phyloP scores from a whole-genome alignment of 2,329 filamentous ascomycete genomes.

The Pseudonectria foliicola region DNA sequence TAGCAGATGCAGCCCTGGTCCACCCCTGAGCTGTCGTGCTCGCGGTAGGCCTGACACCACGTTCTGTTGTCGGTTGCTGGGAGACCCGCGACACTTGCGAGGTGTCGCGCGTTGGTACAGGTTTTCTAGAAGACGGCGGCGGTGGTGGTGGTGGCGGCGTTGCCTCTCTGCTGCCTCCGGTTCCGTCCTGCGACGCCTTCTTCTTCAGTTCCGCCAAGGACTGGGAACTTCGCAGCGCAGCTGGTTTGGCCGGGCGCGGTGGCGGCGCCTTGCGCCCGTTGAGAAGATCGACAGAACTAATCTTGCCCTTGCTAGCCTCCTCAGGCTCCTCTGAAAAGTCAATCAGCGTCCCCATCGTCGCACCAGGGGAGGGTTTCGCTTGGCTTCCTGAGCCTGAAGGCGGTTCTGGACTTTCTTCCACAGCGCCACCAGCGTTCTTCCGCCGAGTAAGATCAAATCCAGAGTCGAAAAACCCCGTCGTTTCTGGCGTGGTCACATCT shows the following conservation, averaged over 20 bases:
- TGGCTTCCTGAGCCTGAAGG: conserved; percentile 11
- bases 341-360: conserved; percentile 51
- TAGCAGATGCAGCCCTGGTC: conserved; percentile 8
- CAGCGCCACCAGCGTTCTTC: conserved; percentile 18
- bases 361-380: conserved; percentile 25
- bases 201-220: conserved; percentile 25
- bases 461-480: conserved; percentile 69
- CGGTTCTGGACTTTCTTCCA: conserved; percentile 25
- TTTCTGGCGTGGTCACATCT: conserved; percentile 79
- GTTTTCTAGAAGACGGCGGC: conserved; percentile 30
- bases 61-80: conserved; percentile 25
- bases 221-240: conserved; percentile 41
- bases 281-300: conserved; percentile 25
- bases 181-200: conserved; percentile 2
- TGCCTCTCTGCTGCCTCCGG: conserved; percentile 1
- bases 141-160: conserved; percentile 16
- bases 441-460: conserved; percentile 27
- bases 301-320: conserved; percentile 19
- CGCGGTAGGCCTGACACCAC: conserved; percentile 8
- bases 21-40: conserved; percentile 10
- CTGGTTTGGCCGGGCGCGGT: conserved; percentile 52
- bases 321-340: conserved; percentile 51
- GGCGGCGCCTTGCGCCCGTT: conserved; percentile 35
- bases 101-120: conserved; percentile 14
- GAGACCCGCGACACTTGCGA: conserved; percentile 33